Base-by-base conservation (phyloP, 345 rosid genomes). In the Moricandia moricandioides region DNA sequence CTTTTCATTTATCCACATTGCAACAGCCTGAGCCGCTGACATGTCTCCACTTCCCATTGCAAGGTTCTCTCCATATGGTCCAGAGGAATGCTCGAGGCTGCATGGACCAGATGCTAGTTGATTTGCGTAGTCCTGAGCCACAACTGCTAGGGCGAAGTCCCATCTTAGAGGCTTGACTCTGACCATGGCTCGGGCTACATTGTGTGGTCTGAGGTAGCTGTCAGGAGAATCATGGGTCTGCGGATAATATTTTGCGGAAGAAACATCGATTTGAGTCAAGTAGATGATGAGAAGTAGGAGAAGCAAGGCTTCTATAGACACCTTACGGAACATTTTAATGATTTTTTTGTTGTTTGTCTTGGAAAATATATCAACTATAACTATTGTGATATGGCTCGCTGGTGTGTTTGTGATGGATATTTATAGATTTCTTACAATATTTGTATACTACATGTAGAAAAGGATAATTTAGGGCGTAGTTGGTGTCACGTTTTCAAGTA, bases 31-130 rank as follows among this genome's bases (percentile, higher is more conserved):
- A 1, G 65, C 67, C 21, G 80, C 83, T 0, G 83, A 55, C 37
- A 88, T 76, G n/a, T 77, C 78, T 35, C 69, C 87, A 26, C 73
- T 55, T 61, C 88, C 67, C 67, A 73, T 4, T 6, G 89, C 94
- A 14, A 89, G 74, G 72, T 89, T 89, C 85, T 89, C 91, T 8
- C 94, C 91, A 43, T 82, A 87, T 13, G 81, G 85, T 16, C 94
- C 91, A 1, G 76, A 12, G 12, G 93, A 88, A 81, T 87, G 91
- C 33, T 70, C 80, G 0, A 88, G 84, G 2, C 69, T 70, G 81
- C 93, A 87, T 4, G 84, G 59, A 7, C 77, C 77, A 0, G 68
- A 0, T 1, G 66, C 75, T 34, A 74, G 80, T 65, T 71, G 57
- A 33, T 66, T 74, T 4, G 86, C 86, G 4, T 88, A 88, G 67